These are phyloP conservation scores for Gossypium bickii DNA, from an alignment of 345 rosid species.

Conservation along the genomic window DNA sequence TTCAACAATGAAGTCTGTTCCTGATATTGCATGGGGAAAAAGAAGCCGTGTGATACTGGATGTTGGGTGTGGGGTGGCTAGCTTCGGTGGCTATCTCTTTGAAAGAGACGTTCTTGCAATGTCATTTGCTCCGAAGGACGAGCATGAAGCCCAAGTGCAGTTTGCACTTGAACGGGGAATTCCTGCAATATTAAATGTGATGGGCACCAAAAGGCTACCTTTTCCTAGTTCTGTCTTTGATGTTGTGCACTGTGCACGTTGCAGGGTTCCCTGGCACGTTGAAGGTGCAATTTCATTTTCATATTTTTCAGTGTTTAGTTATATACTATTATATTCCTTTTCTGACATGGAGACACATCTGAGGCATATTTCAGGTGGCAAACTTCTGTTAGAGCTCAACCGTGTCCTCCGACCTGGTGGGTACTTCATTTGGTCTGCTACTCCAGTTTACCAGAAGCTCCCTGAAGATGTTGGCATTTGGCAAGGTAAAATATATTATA, in stretches of 20 bases:
- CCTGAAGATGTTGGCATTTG: constrained; percentile 80
- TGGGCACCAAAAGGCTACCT: constrained; percentile 86
- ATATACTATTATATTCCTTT: not conserved
- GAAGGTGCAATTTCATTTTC: constrained; percentile 50
- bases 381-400: constrained; percentile 88
- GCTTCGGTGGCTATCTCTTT: constrained; percentile 85
- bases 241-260: constrained; percentile 82
- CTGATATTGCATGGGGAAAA: constrained; percentile 74
- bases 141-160: constrained; percentile 93
- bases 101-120: constrained; percentile 75
- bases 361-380: constrained; percentile 57
- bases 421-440: constrained; percentile 94
- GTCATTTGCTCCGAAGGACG: constrained; percentile 96
- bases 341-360: constrained; percentile 13
- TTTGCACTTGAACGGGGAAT: constrained; percentile 90
- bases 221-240: constrained; percentile 77
- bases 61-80: constrained; percentile 94
- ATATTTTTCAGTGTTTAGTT: not conserved
- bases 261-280: constrained; percentile 93
- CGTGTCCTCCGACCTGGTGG: constrained; percentile 92
- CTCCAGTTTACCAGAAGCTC: constrained; percentile 83
- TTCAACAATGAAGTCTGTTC: constrained; percentile 41
- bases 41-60: constrained; percentile 70
- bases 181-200: constrained; percentile 75
- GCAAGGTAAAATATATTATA: constrained; percentile 45